Evolutionary conservation across 2,329 filamentous ascomycete genomes (phyloP), one percentile per base, ranked within the genome.

Genomic region (Metarhizium brunneum): DNA sequence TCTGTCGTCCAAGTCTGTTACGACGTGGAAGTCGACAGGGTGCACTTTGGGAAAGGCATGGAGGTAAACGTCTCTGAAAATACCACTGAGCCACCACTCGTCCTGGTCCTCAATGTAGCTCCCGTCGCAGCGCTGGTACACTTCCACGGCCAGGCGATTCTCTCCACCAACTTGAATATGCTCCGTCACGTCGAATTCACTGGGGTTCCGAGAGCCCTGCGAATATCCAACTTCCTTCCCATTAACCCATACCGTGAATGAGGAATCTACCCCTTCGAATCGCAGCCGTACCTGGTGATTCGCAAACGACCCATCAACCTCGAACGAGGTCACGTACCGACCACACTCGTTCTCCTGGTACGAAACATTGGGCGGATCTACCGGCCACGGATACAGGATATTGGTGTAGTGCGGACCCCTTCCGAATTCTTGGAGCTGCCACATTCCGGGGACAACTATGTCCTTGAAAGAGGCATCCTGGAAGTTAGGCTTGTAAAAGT

Each of bases 251-350:
- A 89, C 73, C 60, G 86, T 83, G 60, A 87, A 90, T 0, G 86
- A 82, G 48, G 84, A 81, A 63, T 90, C 87, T 0, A 90, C 86
- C 0, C 87, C 87, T 61, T 90, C 87, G 56, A 90, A 90, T 4
- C 86, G 75, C 4, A 91, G 69, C n/a, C 86, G 74, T 14, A 87
- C 73, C 60, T 87, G 83, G 30, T 76, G 68, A 4, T 69, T 71
- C n/a, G 71, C 69, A 51, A 74, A 78, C 6, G 72, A 62, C 3
- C 73, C 61, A 0, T 76, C 76, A 0, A 86, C 72, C 0, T 68
- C 63, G 65, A 89, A 88, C 7, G 69, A 71, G 2, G 75, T 80
- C 47, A 82, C 67, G 61, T 89, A 89, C 1, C 80, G 80, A 1
- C 86, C 86, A 45, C 76, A 79, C 45, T 84, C 85, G 54, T 86